phyloP scores from a whole-genome alignment of 331 rosid species.

The Acacia concinna region DNA sequence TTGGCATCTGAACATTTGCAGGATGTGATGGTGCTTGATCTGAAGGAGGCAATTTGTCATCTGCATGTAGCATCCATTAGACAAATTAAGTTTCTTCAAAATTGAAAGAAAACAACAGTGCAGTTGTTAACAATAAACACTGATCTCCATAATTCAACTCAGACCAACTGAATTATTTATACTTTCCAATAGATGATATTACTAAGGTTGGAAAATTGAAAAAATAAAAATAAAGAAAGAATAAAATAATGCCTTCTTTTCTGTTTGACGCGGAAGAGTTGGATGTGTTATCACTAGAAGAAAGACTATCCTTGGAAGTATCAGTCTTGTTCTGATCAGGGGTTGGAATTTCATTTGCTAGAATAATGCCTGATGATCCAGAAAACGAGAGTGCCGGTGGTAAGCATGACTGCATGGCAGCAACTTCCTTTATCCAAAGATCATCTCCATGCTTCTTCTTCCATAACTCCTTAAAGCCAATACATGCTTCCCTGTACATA shows the following conservation, averaged over 20 bases:
- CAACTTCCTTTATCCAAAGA: slow-evolving; percentile 64
- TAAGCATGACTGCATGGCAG: slow-evolving; percentile 57
- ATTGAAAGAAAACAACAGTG: background rate
- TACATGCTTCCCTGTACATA: slow-evolving; percentile 63
- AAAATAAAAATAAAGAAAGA: background rate
- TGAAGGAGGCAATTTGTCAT: slow-evolving; percentile 36
- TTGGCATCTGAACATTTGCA: slow-evolving; percentile 49
- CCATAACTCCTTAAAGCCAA: slow-evolving; percentile 58
- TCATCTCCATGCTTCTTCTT: slow-evolving; percentile 62
- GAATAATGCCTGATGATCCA: slow-evolving; percentile 53
- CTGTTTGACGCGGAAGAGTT: slow-evolving; percentile 28
- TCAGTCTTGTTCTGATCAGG: slow-evolving; percentile 36
- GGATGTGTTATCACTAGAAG: slow-evolving; percentile 38
- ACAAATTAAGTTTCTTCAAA: background rate
- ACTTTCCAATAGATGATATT: slow-evolving; percentile 5
- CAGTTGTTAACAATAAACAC: background rate
- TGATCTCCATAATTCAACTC: background rate
- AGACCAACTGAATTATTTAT: background rate
- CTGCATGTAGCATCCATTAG: slow-evolving; percentile 31
- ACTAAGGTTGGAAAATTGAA: slow-evolving; percentile 1
- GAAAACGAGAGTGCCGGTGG: slow-evolving; percentile 46
- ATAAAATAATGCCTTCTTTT: slow-evolving; percentile 39
- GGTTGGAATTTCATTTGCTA: slow-evolving; percentile 44
- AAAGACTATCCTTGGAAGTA: slow-evolving; percentile 36
- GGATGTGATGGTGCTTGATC: slow-evolving; percentile 35